Percentiles rank a stretch among this genome's conserved stretches.
These are phyloP conservation scores for Fusarium mangiferae DNA, from an alignment of 2,329 filamentous ascomycete species.

Conservation along the genomic window DNA sequence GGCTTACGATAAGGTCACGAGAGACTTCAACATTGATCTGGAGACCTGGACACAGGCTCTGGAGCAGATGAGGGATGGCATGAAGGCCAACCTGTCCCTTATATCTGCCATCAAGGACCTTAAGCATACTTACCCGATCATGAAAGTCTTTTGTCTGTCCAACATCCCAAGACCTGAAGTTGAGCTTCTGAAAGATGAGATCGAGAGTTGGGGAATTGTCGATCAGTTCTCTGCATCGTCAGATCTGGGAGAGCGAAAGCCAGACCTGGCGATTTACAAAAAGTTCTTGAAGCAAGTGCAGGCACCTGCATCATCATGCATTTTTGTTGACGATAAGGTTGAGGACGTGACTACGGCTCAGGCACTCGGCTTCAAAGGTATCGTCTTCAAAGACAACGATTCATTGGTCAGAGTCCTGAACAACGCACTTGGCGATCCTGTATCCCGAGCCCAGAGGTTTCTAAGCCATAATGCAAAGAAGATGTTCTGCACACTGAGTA, in stretches of 20 bases:
- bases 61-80: not conserved
- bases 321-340: constrained; percentile 3
- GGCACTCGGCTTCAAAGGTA: not conserved
- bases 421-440: not conserved
- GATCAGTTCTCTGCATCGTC: not conserved
- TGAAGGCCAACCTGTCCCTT: not conserved
- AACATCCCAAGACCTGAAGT: constrained; percentile 7
- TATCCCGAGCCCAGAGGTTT: not conserved
- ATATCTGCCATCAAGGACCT: not conserved
- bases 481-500: not conserved
- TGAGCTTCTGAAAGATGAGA: not conserved
- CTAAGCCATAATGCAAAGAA: not conserved
- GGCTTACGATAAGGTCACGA: not conserved
- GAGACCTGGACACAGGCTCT: not conserved
- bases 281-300: not conserved
- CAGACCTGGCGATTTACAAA: not conserved
- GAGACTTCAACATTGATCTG: not conserved
- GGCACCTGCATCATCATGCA: not conserved
- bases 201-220: constrained; percentile 3
- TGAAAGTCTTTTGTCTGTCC: not conserved
- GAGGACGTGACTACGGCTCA: not conserved
- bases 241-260: not conserved
- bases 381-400: not conserved
- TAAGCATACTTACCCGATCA: not conserved
- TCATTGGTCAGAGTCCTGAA: not conserved